phyloP scores from a whole-genome alignment of 208 protist genomes.

The Acanthamoeba polyphaga region DNA sequence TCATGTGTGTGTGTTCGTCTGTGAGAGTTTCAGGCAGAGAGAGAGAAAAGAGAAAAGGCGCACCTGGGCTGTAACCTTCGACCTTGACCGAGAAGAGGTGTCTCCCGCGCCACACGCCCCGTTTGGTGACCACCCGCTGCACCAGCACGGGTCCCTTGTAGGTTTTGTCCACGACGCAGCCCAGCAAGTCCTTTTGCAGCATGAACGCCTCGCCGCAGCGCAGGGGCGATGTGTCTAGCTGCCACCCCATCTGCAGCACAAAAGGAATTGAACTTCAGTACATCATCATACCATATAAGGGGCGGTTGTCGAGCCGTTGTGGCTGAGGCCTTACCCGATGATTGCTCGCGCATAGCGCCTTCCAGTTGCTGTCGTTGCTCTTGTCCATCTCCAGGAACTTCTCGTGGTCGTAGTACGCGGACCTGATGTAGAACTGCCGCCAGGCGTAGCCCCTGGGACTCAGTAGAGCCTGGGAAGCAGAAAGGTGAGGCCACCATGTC shows the following conservation, averaged over 20 bases:
- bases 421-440: conserved; percentile 18
- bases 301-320: not conserved
- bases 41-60: not conserved
- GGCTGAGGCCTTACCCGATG: not conserved
- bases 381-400: not conserved
- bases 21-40: not conserved
- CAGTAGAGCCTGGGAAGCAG: not conserved
- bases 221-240: not conserved
- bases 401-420: not conserved
- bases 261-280: not conserved
- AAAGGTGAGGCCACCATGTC: not conserved
- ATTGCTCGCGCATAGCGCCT: not conserved
- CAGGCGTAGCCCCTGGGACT: not conserved
- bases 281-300: not conserved
- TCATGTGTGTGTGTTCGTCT: no score
- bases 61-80: conserved; percentile 16
- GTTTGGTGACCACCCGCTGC: conserved; percentile 30
- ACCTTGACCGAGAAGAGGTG: conserved; percentile 34
- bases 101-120: not conserved
- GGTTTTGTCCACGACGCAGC: not conserved
- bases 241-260: conserved; percentile 22
- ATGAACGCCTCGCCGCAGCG: conserved; percentile 23
- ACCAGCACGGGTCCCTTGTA: conserved; percentile 48
- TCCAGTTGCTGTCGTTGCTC: not conserved
- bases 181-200: conserved; percentile 16